Evolutionary conservation across 257 asterid species (phyloP).

Genomic region (Cruciata laevipes): DNA sequence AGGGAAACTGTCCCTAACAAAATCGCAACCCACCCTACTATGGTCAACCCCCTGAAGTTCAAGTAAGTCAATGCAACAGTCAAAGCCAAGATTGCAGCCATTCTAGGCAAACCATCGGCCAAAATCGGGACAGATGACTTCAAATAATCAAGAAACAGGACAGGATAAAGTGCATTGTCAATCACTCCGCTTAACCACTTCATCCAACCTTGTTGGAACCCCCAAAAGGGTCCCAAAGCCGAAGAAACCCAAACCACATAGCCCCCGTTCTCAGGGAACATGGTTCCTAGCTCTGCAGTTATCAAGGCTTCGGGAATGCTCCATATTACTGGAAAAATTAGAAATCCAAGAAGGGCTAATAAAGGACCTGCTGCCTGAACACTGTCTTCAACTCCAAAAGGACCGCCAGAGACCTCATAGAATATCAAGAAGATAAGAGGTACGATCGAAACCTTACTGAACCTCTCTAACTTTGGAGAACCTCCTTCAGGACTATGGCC

Average conservation of each 20-base stretch:
- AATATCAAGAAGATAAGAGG: constrained; percentile 33
- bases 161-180: constrained; percentile 63
- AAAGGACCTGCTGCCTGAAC: constrained; percentile 35
- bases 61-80: constrained; percentile 40
- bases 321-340: constrained; percentile 27
- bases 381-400: constrained; percentile 37
- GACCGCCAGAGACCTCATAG: constrained; percentile 38
- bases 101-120: constrained; percentile 41
- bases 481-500: constrained; percentile 6
- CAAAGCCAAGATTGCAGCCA: constrained; percentile 25
- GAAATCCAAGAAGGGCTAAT: constrained; percentile 28
- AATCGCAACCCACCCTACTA: constrained; percentile 62
- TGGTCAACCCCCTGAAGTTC: constrained; percentile 56
- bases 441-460: constrained; percentile 17
- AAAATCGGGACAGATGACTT: constrained; percentile 45
- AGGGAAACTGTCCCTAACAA: constrained; percentile 40
- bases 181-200: constrained; percentile 69
- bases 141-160: constrained; percentile 53
- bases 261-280: constrained; percentile 37
- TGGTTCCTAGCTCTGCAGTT: constrained; percentile 35
- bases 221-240: constrained; percentile 34
- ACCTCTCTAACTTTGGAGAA: constrained; percentile 18
- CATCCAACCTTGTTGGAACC: constrained; percentile 48
- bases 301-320: constrained; percentile 34
- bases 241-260: constrained; percentile 34